Conservation (phyloP, 108 stramenopile species). For the Skeletonema grethae region DNA sequence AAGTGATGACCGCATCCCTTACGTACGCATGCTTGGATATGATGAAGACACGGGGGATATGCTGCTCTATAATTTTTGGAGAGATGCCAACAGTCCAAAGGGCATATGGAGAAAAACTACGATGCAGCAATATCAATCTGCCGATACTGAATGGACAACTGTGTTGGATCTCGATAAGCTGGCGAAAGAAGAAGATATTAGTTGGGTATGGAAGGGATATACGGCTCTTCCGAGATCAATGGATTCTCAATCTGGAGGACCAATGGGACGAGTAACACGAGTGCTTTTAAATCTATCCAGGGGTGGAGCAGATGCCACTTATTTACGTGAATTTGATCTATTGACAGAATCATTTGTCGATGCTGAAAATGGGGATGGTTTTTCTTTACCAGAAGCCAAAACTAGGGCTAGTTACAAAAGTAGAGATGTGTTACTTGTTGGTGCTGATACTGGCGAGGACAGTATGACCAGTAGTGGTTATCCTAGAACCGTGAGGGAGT, state of each 20-base stretch:
- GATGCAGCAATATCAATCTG: slow-evolving; percentile 59
- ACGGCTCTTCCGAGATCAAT: slow-evolving; percentile 55
- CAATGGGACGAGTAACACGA: slow-evolving; percentile 53
- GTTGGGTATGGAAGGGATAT: slow-evolving; percentile 92
- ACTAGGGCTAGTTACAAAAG: slow-evolving; percentile 51
- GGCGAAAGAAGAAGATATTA: slow-evolving; percentile 63
- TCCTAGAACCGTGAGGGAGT: slow-evolving; percentile 86
- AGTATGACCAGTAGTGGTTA: slow-evolving; percentile 88
- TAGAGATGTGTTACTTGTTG: slow-evolving; percentile 62
- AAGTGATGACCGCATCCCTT: slow-evolving; percentile 79
- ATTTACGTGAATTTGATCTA: slow-evolving; percentile 90
- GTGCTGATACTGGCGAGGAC: slow-evolving; percentile 62
- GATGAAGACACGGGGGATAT: slow-evolving; percentile 56
- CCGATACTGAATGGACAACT: slow-evolving; percentile 67
- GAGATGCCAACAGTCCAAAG: slow-evolving; percentile 73
- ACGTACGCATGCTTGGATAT: slow-evolving; percentile 62
- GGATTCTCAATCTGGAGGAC: slow-evolving; percentile 55
- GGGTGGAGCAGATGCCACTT: slow-evolving; percentile 90
- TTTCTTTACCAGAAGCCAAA: slow-evolving; percentile 83
- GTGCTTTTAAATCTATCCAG: slow-evolving; percentile 72
- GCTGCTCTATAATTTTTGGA: slow-evolving; percentile 81
- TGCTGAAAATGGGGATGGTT: slow-evolving; percentile 42
- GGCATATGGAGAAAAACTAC: slow-evolving; percentile 88
- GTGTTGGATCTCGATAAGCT: slow-evolving; percentile 89
- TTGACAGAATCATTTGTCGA: slow-evolving; percentile 73